Conservation (phyloP, 345 rosid genomes). For the Rhizophora mangle region DNA sequence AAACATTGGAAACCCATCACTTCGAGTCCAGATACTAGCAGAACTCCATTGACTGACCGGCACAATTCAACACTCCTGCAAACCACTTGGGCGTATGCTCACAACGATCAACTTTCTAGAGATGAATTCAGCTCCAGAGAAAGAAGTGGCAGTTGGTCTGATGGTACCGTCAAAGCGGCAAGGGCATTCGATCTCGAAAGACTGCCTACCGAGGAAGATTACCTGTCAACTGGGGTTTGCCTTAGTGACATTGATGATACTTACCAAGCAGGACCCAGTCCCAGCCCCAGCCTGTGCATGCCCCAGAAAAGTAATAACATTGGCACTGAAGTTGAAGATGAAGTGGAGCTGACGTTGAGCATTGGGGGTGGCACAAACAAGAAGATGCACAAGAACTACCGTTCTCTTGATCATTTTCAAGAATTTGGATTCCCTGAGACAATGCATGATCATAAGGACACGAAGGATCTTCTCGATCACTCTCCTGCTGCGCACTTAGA, state of each 20-base stretch:
- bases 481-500: conserved; percentile 25
- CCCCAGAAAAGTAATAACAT: background rate
- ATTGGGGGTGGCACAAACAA: conserved; percentile 47
- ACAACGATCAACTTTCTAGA: conserved; percentile 19
- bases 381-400: conserved; percentile 11
- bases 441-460: background rate
- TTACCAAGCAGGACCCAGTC: conserved; percentile 31
- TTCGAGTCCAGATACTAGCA: conserved; percentile 17
- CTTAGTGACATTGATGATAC: conserved; percentile 21
- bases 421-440: background rate
- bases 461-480: conserved; percentile 14
- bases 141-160: conserved; percentile 51
- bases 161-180: conserved; percentile 25
- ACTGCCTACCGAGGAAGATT: conserved; percentile 33
- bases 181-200: conserved; percentile 47
- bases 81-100: conserved; percentile 11
- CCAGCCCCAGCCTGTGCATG: conserved; percentile 17
- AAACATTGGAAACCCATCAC: conserved; percentile 19
- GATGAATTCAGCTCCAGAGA: conserved; percentile 41
- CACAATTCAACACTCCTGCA: conserved; percentile 20
- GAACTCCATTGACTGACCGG: conserved; percentile 20
- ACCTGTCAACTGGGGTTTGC: conserved; percentile 26
- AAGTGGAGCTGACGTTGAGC: conserved; percentile 67
- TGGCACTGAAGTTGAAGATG: conserved; percentile 33
- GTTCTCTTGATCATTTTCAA: conserved; percentile 3